Conservation (phyloP, 768 basidiomycete genomes). For the Lactarius trivialis region DNA sequence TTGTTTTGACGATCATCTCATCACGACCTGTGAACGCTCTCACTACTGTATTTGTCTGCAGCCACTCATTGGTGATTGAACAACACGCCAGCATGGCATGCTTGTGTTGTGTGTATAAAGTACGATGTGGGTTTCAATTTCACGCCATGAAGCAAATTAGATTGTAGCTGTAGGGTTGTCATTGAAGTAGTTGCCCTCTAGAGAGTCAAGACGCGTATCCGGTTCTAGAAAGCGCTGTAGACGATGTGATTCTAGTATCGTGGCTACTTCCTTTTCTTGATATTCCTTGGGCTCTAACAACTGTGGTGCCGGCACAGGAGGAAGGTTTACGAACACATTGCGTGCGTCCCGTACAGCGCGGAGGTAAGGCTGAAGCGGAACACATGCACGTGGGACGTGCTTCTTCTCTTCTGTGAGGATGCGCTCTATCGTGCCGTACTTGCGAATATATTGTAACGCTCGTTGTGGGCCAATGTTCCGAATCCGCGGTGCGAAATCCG, state of each 20-base stretch:
- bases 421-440: slow-evolving; percentile 66
- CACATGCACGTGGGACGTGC: slow-evolving; percentile 44
- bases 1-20: slow-evolving; percentile 3
- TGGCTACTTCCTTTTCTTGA: slow-evolving; percentile 39
- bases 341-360: slow-evolving; percentile 58
- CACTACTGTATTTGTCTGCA: background rate
- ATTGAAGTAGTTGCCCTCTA: slow-evolving; percentile 59
- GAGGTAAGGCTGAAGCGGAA: slow-evolving; percentile 48
- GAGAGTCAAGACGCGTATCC: slow-evolving; percentile 41
- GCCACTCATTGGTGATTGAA: slow-evolving; percentile 2
- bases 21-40: slow-evolving; percentile 12
- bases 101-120: background rate
- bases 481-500: slow-evolving; percentile 85
- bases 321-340: slow-evolving; percentile 56
- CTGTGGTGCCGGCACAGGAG: slow-evolving; percentile 46
- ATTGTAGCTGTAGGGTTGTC: slow-evolving; percentile 43
- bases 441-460: slow-evolving; percentile 69
- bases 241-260: slow-evolving; percentile 45
- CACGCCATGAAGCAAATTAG: background rate
- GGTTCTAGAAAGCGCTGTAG: slow-evolving; percentile 37
- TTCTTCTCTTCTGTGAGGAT: slow-evolving; percentile 47
- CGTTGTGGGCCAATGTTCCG: slow-evolving; percentile 72
- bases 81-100: background rate
- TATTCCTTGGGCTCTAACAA: slow-evolving; percentile 32
- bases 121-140: background rate